These are phyloP conservation scores for Cephalotrichum gorgonifer DNA, from an alignment of 2,329 filamentous ascomycete species.

Conservation along the genomic window DNA sequence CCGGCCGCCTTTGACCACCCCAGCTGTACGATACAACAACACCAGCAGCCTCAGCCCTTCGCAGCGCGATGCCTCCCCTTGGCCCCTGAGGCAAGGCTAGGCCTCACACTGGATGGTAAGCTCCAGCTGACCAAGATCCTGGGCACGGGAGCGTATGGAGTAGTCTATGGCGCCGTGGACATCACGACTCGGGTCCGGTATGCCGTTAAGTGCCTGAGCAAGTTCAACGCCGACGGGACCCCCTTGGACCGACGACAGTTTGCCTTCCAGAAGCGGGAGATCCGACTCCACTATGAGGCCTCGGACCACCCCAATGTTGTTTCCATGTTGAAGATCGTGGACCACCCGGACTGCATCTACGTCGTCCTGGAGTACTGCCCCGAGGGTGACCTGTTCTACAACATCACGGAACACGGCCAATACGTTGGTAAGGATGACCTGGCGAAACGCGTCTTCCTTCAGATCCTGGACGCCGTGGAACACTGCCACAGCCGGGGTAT, in stretches of 20 bases:
- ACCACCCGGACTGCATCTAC: slow-evolving; percentile 84
- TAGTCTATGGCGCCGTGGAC: slow-evolving; percentile 85
- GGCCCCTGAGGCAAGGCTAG: slow-evolving; percentile 75
- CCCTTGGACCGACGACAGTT: slow-evolving; percentile 74
- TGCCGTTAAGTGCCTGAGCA: slow-evolving; percentile 95
- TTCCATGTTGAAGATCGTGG: slow-evolving; percentile 86
- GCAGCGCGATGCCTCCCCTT: slow-evolving; percentile 41
- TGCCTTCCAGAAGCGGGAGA: slow-evolving; percentile 87
- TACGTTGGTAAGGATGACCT: slow-evolving; percentile 89
- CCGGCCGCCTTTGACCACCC: slow-evolving; percentile 37
- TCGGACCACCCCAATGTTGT: slow-evolving; percentile 89
- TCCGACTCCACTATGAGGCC: slow-evolving; percentile 80
- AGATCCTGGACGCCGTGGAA: slow-evolving; percentile 92
- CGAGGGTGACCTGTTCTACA: slow-evolving; percentile 92
- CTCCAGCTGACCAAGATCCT: slow-evolving; percentile 78
- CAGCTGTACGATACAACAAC: slow-evolving; percentile 31
- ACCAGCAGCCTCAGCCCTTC: slow-evolving; percentile 21
- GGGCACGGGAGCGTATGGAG: slow-evolving; percentile 90
- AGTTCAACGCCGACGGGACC: slow-evolving; percentile 61
- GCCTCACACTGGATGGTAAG: slow-evolving; percentile 70
- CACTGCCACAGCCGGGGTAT: slow-evolving; percentile 90
- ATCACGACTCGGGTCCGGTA: slow-evolving; percentile 72
- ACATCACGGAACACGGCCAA: slow-evolving; percentile 90
- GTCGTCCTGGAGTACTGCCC: slow-evolving; percentile 96
- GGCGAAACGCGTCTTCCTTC: slow-evolving; percentile 79